These are phyloP conservation scores for Apiospora hydei DNA, from an alignment of 2,329 filamentous ascomycete species.

Conservation along the genomic window DNA sequence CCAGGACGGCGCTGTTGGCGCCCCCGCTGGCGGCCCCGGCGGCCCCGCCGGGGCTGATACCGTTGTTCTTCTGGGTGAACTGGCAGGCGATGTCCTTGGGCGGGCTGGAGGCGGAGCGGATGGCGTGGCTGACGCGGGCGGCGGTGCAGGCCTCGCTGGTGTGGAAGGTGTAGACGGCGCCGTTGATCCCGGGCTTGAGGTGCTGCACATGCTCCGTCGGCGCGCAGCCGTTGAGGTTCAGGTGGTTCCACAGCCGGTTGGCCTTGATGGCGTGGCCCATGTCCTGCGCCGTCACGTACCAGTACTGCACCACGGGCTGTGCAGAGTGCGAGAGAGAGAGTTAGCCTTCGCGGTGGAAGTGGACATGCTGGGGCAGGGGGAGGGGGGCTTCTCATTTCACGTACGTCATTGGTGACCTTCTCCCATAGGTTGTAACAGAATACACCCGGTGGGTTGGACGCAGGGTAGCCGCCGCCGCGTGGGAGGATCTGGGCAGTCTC, in stretches of 20 bases:
- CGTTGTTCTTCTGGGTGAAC: conserved; percentile 11
- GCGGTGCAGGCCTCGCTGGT: conserved; percentile 25
- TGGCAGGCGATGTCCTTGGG: conserved; percentile 15
- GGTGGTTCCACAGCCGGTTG: conserved; percentile 24
- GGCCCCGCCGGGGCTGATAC: too few relatives aligned
- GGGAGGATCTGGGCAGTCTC: background rate
- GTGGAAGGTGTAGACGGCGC: conserved; percentile 23
- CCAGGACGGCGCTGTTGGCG: too few relatives aligned
- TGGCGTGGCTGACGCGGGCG: conserved; percentile 37
- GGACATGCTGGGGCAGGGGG: too few relatives aligned
- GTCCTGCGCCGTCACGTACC: conserved; percentile 20
- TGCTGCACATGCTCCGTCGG: conserved; percentile 23
- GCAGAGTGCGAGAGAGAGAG: background rate
- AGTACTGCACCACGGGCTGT: conserved; percentile 24
- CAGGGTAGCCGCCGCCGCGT: conserved; percentile 11
- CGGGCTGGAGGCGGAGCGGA: conserved; percentile 35
- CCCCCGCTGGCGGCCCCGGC: too few relatives aligned
- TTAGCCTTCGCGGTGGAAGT: background rate
- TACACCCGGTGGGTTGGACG: background rate
- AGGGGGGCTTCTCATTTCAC: background rate
- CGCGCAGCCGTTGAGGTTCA: conserved; percentile 26
- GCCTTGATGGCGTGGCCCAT: conserved; percentile 16
- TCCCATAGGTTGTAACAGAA: conserved; percentile 21
- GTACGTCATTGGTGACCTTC: conserved; percentile 22
- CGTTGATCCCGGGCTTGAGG: conserved; percentile 2